Conservation (phyloP, 306 rosid species). For the Malus fusca region DNA sequence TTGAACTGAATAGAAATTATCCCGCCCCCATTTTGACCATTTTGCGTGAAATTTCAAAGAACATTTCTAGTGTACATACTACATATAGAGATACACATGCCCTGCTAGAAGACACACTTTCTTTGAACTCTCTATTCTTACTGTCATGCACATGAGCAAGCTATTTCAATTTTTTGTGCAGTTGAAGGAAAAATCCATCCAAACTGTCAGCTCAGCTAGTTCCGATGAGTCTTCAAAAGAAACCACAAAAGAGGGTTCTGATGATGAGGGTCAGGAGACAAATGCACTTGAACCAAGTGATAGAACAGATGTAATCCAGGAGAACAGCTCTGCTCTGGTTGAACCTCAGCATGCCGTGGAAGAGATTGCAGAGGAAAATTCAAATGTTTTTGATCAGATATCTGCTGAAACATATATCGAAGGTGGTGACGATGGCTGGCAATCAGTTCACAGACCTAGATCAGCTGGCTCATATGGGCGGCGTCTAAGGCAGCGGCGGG, state of each 20-base stretch:
- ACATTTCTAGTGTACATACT: not conserved
- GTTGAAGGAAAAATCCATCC: slow-evolving; percentile 58
- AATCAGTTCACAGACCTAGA: slow-evolving; percentile 95
- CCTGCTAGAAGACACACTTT: not conserved
- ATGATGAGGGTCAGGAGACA: slow-evolving; percentile 76
- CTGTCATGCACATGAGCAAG: slow-evolving; percentile 9
- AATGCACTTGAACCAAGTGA: slow-evolving; percentile 33
- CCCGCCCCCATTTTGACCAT: not conserved
- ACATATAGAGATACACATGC: not conserved
- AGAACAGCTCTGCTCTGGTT: slow-evolving; percentile 34
- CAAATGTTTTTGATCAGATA: slow-evolving; percentile 25
- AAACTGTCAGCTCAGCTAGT: slow-evolving; percentile 33
- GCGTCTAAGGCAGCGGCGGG: slow-evolving; percentile 74
- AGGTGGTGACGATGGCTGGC: slow-evolving; percentile 95
- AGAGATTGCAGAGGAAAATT: slow-evolving; percentile 45
- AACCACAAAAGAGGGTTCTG: slow-evolving; percentile 56
- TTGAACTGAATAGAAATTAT: not conserved
- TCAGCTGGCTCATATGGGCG: slow-evolving; percentile 69
- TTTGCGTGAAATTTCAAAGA: not conserved
- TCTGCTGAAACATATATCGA: slow-evolving; percentile 64
- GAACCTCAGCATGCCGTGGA: slow-evolving; percentile 42
- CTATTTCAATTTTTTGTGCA: slow-evolving; percentile 36
- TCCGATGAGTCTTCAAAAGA: slow-evolving; percentile 76
- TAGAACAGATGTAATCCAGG: slow-evolving; percentile 44
- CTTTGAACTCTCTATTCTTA: not conserved